Evolutionary conservation across 2,329 filamentous ascomycete genomes (phyloP).

Genomic region (Pseudopithomyces chartarum): DNA sequence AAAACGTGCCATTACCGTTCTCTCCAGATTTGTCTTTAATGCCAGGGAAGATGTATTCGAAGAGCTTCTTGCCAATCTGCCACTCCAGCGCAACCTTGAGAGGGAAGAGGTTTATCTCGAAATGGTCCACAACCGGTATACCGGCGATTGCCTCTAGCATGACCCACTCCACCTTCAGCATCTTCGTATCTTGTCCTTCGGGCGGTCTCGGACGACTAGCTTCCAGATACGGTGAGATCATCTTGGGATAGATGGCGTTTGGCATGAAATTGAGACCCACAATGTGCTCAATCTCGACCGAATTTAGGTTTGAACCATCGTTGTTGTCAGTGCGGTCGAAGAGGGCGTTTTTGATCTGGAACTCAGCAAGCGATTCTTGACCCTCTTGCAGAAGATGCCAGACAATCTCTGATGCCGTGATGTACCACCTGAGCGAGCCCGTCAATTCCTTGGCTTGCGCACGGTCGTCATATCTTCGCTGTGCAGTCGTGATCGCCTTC

Average conservation of each 20-base stretch:
- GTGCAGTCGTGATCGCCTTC: conserved; percentile 98
- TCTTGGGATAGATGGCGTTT: conserved; percentile 92
- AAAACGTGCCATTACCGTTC: conserved; percentile 57
- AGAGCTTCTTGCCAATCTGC: conserved; percentile 88
- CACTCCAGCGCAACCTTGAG: conserved; percentile 92
- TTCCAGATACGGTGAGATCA: conserved; percentile 88
- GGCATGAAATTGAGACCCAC: conserved; percentile 87
- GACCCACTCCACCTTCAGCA: conserved; percentile 95
- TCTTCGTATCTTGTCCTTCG: conserved; percentile 70
- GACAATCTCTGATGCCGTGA: conserved; percentile 92
- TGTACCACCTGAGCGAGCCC: conserved; percentile 86
- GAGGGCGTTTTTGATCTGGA: conserved; percentile 87
- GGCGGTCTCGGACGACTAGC: conserved; percentile 55
- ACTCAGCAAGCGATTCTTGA: conserved; percentile 85
- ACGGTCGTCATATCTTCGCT: conserved; percentile 77
- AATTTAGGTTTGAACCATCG: conserved; percentile 94
- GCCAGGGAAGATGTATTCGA: conserved; percentile 96
- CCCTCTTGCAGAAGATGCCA: conserved; percentile 94
- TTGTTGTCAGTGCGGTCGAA: conserved; percentile 97
- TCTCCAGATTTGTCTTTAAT: conserved; percentile 60
- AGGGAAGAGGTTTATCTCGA: conserved; percentile 91
- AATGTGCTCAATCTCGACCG: conserved; percentile 85
- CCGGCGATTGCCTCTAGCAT: conserved; percentile 98
- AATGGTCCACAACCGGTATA: conserved; percentile 95
- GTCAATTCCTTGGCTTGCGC: conserved; percentile 68